phyloP scores from a whole-genome alignment of 179 eudicot species.

The Patellifolia procumbens region DNA sequence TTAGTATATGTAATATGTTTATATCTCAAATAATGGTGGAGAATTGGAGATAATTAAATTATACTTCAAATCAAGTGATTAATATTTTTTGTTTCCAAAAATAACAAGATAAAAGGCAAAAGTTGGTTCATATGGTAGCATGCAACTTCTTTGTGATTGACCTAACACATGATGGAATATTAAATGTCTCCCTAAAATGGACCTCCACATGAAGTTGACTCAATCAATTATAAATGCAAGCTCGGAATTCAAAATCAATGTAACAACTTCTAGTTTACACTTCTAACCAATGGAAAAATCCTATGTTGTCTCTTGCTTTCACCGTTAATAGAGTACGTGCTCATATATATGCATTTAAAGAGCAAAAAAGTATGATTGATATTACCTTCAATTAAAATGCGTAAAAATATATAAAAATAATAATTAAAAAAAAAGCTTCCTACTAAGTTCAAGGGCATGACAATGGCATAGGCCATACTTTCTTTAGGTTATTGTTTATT shows the following conservation, averaged over 20 bases:
- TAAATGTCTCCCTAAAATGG: neutral
- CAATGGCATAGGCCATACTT: too few species aligned
- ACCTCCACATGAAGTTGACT: slow-evolving; percentile 22
- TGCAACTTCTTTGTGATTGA: slow-evolving; percentile 13
- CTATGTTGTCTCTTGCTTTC: slow-evolving; percentile 16
- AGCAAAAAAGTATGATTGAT: too few species aligned
- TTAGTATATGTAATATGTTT: neutral
- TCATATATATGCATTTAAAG: too few species aligned
- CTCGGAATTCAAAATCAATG: neutral
- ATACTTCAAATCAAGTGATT: neutral
- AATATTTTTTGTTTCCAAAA: too few species aligned
- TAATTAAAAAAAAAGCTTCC: too few species aligned
- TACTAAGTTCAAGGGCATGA: too few species aligned
- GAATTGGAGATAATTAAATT: neutral
- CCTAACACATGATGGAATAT: slow-evolving; percentile 28
- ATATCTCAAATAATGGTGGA: neutral
- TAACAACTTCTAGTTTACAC: slow-evolving; percentile 11
- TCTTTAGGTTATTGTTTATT: too few species aligned
- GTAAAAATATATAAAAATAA: too few species aligned
- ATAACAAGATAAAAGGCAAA: neutral
- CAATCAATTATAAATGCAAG: neutral
- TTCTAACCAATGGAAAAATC: slow-evolving; percentile 21
- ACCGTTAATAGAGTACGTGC: neutral
- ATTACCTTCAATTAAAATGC: too few species aligned
- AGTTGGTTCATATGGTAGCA: neutral